phyloP scores from a whole-genome alignment of 2,329 filamentous ascomycete species.

The Clonostachys rosea region DNA sequence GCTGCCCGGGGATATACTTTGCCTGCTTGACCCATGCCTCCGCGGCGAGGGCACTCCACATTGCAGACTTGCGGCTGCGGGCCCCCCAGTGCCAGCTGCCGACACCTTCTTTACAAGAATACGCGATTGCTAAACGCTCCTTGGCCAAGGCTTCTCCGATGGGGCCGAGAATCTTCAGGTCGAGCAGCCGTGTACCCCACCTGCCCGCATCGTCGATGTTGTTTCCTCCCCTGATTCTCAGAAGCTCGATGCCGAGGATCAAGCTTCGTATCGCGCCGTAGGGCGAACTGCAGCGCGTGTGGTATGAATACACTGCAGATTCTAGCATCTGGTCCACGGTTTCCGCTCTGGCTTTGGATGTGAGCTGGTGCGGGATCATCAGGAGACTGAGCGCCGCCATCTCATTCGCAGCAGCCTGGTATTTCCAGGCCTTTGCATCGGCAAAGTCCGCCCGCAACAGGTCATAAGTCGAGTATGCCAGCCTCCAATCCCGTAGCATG shows the following conservation, averaged over 20 bases:
- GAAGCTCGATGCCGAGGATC: slow-evolving; percentile 72
- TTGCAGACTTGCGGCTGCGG: slow-evolving; percentile 76
- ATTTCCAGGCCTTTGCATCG: slow-evolving; percentile 95
- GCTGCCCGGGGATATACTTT: slow-evolving; percentile 74
- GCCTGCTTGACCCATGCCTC: slow-evolving; percentile 78
- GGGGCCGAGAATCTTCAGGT: slow-evolving; percentile 68
- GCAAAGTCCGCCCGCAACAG: slow-evolving; percentile 83
- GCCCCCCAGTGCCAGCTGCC: slow-evolving; percentile 65
- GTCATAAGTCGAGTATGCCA: slow-evolving; percentile 89
- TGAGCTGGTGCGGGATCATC: slow-evolving; percentile 66
- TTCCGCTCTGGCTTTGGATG: slow-evolving; percentile 74
- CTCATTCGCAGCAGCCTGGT: slow-evolving; percentile 90
- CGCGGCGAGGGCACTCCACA: slow-evolving; percentile 82
- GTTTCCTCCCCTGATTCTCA: slow-evolving; percentile 74
- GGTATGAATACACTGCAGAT: slow-evolving; percentile 86
- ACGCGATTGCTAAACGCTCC: slow-evolving; percentile 83
- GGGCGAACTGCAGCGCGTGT: slow-evolving; percentile 74
- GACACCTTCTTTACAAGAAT: slow-evolving; percentile 65
- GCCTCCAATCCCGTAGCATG: slow-evolving; percentile 94
- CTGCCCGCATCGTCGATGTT: slow-evolving; percentile 81
- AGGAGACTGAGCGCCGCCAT: slow-evolving; percentile 87
- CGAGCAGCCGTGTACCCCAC: slow-evolving; percentile 78
- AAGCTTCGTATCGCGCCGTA: slow-evolving; percentile 79
- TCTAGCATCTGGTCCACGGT: slow-evolving; percentile 84
- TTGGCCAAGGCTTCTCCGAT: slow-evolving; percentile 79